phyloP scores from a whole-genome alignment of 2,329 filamentous ascomycete species.

The Aspergillus jensenii region DNA sequence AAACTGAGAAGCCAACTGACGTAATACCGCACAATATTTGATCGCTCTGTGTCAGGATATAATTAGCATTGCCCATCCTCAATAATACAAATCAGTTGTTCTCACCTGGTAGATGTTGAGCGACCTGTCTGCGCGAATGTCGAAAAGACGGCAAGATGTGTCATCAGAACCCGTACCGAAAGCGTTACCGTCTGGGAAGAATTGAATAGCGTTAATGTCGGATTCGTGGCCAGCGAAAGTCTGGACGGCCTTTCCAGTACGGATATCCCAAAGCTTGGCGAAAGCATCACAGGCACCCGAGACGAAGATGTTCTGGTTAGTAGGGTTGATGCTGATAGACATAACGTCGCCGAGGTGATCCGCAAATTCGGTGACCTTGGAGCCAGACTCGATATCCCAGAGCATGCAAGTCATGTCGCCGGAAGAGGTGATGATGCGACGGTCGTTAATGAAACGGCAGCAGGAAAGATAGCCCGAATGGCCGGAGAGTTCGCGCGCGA shows the following conservation, averaged over 20 bases:
- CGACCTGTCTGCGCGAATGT: slow-evolving; percentile 90
- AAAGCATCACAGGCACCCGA: slow-evolving; percentile 99
- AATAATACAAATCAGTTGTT: slow-evolving; percentile 8
- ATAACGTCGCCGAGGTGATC: slow-evolving; percentile 98
- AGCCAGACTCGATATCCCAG: slow-evolving; percentile 98
- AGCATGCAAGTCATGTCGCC: slow-evolving; percentile 99
- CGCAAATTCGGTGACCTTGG: slow-evolving; percentile 96
- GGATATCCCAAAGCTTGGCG: slow-evolving; percentile 98
- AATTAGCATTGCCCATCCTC: slow-evolving; percentile 6
- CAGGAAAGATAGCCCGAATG: slow-evolving; percentile 97
- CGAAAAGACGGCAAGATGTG: slow-evolving; percentile 93
- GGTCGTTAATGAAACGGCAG: slow-evolving; percentile 98
- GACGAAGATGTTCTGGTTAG: slow-evolving; percentile 98
- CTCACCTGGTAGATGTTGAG: slow-evolving; percentile 67
- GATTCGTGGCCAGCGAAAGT: slow-evolving; percentile 98
- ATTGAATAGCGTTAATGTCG: slow-evolving; percentile 99
- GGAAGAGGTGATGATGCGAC: slow-evolving; percentile 94
- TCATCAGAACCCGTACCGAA: slow-evolving; percentile 98
- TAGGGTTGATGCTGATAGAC: slow-evolving; percentile 99
- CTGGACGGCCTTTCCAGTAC: slow-evolving; percentile 96
- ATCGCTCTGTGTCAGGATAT: slow-evolving; percentile 67
- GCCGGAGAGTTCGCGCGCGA: slow-evolving; percentile 91
- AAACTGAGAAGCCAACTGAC: slow-evolving; percentile 96
- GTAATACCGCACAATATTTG: slow-evolving; percentile 98
- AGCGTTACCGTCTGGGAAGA: slow-evolving; percentile 98